phyloP scores from a whole-genome alignment of 768 basidiomycete genomes.

The Amanita pallidorosea region DNA sequence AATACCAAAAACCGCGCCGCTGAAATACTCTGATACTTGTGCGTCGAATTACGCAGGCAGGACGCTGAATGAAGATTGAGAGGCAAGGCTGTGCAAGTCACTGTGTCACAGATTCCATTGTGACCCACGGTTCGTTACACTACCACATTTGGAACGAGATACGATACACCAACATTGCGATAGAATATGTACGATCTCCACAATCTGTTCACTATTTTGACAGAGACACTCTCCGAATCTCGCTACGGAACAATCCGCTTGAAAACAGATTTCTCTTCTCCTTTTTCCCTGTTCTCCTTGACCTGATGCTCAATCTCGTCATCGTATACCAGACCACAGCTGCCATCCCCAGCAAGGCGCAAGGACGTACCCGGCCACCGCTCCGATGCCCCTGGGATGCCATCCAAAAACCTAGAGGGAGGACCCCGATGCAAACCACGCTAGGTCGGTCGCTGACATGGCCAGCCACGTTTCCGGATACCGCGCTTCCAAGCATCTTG shows the following conservation, averaged over 20 bases:
- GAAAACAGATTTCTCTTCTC: constrained; percentile 37
- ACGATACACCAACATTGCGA: too few species aligned
- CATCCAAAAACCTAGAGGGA: constrained; percentile 66
- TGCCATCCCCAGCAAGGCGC: constrained; percentile 71
- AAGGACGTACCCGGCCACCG: constrained; percentile 77
- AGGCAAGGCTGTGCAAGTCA: too few species aligned
- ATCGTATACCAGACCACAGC: constrained; percentile 83
- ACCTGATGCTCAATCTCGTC: constrained; percentile 78
- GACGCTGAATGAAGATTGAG: too few species aligned
- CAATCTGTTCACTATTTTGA: too few species aligned
- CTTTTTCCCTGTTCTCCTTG: constrained; percentile 45
- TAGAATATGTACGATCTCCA: too few species aligned
- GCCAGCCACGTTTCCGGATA: constrained; percentile 84
- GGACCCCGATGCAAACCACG: constrained; percentile 55
- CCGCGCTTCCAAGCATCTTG: constrained; percentile 40
- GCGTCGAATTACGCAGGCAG: too few species aligned
- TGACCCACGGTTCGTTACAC: too few species aligned
- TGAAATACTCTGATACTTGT: too few species aligned
- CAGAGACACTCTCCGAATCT: too few species aligned
- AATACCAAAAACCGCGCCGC: too few species aligned
- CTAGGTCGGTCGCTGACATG: constrained; percentile 61
- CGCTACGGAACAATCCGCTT: neutral
- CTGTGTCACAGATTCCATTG: too few species aligned
- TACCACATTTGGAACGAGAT: too few species aligned
- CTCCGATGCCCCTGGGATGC: constrained; percentile 62